Evolutionary conservation across 148 eudicot genomes (phyloP).

Genomic region (Suaeda aralocaspica): DNA sequence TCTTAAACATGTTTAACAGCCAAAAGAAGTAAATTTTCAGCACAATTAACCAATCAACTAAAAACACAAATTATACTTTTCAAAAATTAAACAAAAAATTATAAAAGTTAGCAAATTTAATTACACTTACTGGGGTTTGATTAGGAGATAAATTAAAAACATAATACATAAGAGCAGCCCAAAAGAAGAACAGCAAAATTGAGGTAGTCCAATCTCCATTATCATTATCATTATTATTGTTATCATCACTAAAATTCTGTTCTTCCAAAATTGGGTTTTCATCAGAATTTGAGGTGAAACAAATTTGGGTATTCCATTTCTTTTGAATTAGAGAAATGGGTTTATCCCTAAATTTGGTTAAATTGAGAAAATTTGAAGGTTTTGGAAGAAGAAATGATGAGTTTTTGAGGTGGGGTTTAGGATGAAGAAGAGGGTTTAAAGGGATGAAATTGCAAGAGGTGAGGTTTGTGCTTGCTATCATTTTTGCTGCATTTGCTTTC

Average conservation of each 20-base stretch:
- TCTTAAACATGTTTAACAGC: background rate
- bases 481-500: conserved; percentile 23
- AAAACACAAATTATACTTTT: too few relatives aligned
- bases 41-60: conserved; percentile 1
- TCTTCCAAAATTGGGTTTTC: conserved; percentile 41
- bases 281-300: conserved; percentile 45
- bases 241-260: conserved; percentile 26
- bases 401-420: conserved; percentile 15
- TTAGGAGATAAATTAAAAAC: conserved; percentile 71
- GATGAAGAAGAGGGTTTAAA: conserved; percentile 18
- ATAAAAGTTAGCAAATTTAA: conserved; percentile 59
- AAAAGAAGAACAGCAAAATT: conserved; percentile 61
- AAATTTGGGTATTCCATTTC: conserved; percentile 25
- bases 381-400: conserved; percentile 7
- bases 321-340: conserved; percentile 10
- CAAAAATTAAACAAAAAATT: conserved; percentile 11
- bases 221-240: conserved; percentile 33
- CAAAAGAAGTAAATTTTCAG: background rate
- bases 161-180: conserved; percentile 70
- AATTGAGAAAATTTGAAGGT: conserved; percentile 16
- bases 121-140: conserved; percentile 66
- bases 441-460: conserved; percentile 53
- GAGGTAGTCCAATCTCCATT: conserved; percentile 74
- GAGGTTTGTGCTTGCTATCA: conserved; percentile 45
- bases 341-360: background rate